Base-by-base conservation (phyloP, 1,139 yeast species). In the Lodderomyces theae region DNA sequence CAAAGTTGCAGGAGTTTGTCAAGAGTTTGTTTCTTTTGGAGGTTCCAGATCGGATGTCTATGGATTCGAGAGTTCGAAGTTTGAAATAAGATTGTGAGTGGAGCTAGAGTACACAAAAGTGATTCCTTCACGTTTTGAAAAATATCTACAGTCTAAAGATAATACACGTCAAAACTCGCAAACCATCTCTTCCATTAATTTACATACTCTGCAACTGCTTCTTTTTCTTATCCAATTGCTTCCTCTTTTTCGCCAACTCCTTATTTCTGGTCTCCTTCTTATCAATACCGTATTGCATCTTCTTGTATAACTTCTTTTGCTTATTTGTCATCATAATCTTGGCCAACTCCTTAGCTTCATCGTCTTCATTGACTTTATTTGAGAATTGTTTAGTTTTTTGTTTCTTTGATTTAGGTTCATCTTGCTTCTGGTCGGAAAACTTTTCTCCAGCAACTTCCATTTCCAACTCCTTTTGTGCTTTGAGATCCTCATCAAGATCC, bases 271-370 rank as follows among this genome's bases (percentile, higher is more conserved):
- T 77, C 59, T 86, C 92, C 68, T 88, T 86, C 77, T 87, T 82
- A 45, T 85, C 83, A 56, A 86, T 80, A 45, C 96, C 94, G 61
- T 88, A 83, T 72, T 88, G 94, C 95, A 92, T 87, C 82, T 87
- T 87, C 72, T 86, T 85, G 74, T 92, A 92, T 53, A 90, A 76
- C 67, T 87, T 88, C 74, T 90, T 86, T 70, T 92, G 96, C 66
- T 90, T 92, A 72, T 89, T 90, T 53, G 94, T 79, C 97, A 92
- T 90, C 98, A 92, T 92, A 61, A 89, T 88, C 79, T 81, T 84
- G 70, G 84, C 86, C 66, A 88, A 76, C 52, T 87, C 95, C 67
- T 86, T 85, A 58, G 84, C 95, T 66, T 86, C 95, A 44, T 81
- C 85, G 49, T 77, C 88, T 35, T 42, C 47, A 24, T 40, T n/a